Base-by-base conservation (phyloP, 495 filamentous ascomycete species). In the Haplographium delicatum region DNA sequence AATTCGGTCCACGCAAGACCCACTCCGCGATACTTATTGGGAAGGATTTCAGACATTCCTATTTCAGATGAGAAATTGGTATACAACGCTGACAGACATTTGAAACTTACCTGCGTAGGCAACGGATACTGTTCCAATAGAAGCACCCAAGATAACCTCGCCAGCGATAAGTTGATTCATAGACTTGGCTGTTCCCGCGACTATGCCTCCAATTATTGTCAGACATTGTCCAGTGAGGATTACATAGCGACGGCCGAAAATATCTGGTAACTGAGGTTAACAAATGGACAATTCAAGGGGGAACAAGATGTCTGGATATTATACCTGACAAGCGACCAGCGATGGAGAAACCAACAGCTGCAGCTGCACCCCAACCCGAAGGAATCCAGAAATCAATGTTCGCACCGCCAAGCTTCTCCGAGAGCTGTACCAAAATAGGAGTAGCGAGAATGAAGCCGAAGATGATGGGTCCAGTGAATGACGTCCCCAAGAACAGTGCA, bases 241-340 rank as follows among this genome's bases (percentile, higher is more conserved):
- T 25, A 62, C 42, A 41, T 50, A 61, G 13, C 64, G 47, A 6
- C 65, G 60, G 18, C 65, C 64, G 43, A 66, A 68, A 27, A 68
- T 66, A 41, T 66, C 65, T 19, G n/a, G n/a, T n/a, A n/a, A n/a
- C n/a, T n/a, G n/a, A n/a, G n/a, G n/a, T n/a, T n/a, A n/a, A n/a
- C n/a, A n/a, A n/a, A n/a, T n/a, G n/a, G n/a, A n/a, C n/a, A n/a
- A n/a, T n/a, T n/a, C n/a, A n/a, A n/a, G n/a, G n/a, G n/a, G n/a
- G n/a, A n/a, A n/a, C n/a, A n/a, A n/a, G n/a, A n/a, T n/a, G n/a
- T n/a, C n/a, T n/a, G n/a, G n/a, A n/a, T n/a, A n/a, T n/a, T n/a
- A n/a, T n/a, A n/a, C n/a, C n/a, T n/a, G 42, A 49, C 9, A 68
- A 16, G 4, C 59, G 30, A n/a, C 65, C 65, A 22, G 63, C 60